Evolutionary conservation across 352 stramenopile genomes (phyloP).

Genomic region (Globisporangium echinulatum): DNA sequence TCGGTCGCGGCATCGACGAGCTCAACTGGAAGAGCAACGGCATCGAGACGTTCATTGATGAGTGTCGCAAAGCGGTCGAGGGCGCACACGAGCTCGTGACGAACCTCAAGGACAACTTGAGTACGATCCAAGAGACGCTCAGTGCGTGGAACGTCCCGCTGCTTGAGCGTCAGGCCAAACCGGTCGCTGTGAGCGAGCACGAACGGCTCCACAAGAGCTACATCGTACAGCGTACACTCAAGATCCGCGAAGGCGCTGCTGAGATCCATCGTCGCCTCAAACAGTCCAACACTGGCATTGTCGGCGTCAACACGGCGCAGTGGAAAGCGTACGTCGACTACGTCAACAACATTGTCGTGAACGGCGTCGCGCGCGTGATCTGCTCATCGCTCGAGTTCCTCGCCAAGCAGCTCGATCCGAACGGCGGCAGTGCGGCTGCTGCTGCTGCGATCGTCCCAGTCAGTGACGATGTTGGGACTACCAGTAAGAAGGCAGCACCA

Average conservation of each 20-base stretch:
- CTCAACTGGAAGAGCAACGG: slow-evolving; percentile 96
- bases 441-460: slow-evolving; percentile 19
- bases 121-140: slow-evolving; percentile 92
- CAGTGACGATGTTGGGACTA: slow-evolving; percentile 21
- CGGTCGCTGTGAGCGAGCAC: slow-evolving; percentile 94
- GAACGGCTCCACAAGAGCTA: slow-evolving; percentile 93
- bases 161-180: slow-evolving; percentile 94
- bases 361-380: slow-evolving; percentile 87
- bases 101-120: slow-evolving; percentile 96
- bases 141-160: slow-evolving; percentile 90
- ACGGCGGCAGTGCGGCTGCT: slow-evolving; percentile 21
- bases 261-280: slow-evolving; percentile 95
- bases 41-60: slow-evolving; percentile 92
- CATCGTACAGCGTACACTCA: slow-evolving; percentile 88
- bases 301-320: slow-evolving; percentile 91
- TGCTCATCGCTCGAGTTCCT: slow-evolving; percentile 89
- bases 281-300: slow-evolving; percentile 93
- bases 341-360: slow-evolving; percentile 96
- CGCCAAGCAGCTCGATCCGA: slow-evolving; percentile 91
- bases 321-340: slow-evolving; percentile 98
- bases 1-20: slow-evolving; percentile 90
- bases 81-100: slow-evolving; percentile 92
- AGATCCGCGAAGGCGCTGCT: slow-evolving; percentile 93
- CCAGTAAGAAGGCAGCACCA: slow-evolving; percentile 24
- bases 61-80: slow-evolving; percentile 81